Base-by-base conservation (phyloP, 306 rosid species). In the Cyclanthera cordifolia region DNA sequence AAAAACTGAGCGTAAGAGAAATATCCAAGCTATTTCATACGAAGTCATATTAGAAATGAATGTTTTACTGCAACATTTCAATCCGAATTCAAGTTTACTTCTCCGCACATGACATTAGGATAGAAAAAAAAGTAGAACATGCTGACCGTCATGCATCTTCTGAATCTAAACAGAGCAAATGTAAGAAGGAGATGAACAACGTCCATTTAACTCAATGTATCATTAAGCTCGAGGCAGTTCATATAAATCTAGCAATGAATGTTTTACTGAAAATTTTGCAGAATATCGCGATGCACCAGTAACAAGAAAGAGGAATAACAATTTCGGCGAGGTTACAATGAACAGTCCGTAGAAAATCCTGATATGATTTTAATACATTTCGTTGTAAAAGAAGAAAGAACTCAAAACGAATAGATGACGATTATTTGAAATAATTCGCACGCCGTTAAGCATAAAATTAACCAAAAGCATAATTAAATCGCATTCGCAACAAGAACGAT, bases 201-300 rank as follows among this genome's bases (percentile, higher is more conserved):
- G n/a, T 39, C 39, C 17, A 63, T 41, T 41, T 25, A 63, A 15
- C 70, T 65, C 53, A 2, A 39, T 21, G 53, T 8, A 64, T 51
- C 53, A 43, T 48, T 23, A 24, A 66, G 70, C 32, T 65, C 70
- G 54, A 65, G 39, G 23, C 24, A 65, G 53, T 45, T 65, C 53
- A 27, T 15, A 39, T 1, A 32, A 46, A 21, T 23, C 70, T 7
- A 43, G 12, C 15, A 46, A 16, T 64, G 17, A 66, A 66, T 45
- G 53, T 66, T 66, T 66, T 7, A 65, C 32, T 15, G 54, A 65
- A 46, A 45, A 0, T 51, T 12, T 20, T 6, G 52, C 52, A 47
- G 13, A 64, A 21, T 20, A 5, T 15, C 19, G 34, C 7, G 32
- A 64, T 6, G 28, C 12, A 13, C 69, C 51, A 39, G 32, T 63